Conservation (phyloP, 257 asterid species). For the Plantago ovata region DNA sequence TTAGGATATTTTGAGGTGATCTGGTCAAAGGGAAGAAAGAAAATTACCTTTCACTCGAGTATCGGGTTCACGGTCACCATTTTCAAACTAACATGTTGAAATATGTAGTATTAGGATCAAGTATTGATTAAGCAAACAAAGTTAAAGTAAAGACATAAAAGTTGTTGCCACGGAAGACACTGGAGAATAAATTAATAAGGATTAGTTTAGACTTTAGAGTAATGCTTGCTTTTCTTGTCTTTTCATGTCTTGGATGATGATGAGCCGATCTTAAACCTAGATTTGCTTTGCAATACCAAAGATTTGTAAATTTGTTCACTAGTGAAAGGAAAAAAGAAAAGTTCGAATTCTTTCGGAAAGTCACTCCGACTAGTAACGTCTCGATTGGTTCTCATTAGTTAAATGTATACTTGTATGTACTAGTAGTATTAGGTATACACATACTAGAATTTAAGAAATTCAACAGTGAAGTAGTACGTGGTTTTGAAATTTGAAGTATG, state of each 20-base stretch:
- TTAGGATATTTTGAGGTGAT: too few relatives aligned
- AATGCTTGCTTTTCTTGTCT: slow-evolving; percentile 44
- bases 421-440: too few relatives aligned
- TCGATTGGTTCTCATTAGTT: too few relatives aligned
- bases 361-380: too few relatives aligned
- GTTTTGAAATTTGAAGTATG: too few relatives aligned
- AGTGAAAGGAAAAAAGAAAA: not conserved
- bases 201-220: slow-evolving; percentile 40
- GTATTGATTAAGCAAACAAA: slow-evolving; percentile 12
- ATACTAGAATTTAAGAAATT: too few relatives aligned
- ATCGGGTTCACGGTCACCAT: not conserved
- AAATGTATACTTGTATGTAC: too few relatives aligned
- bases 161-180: slow-evolving; percentile 20
- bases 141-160: slow-evolving; percentile 8
- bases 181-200: slow-evolving; percentile 11
- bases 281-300: slow-evolving; percentile 26
- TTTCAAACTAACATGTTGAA: not conserved
- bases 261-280: slow-evolving; percentile 16
- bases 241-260: slow-evolving; percentile 22
- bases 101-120: not conserved
- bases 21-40: too few relatives aligned
- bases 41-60: too few relatives aligned
- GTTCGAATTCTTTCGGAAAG: too few relatives aligned
- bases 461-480: too few relatives aligned
- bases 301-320: slow-evolving; percentile 30